phyloP scores from a whole-genome alignment of 1,284 basidiomycete species.

The Pisolithus thermaeus region DNA sequence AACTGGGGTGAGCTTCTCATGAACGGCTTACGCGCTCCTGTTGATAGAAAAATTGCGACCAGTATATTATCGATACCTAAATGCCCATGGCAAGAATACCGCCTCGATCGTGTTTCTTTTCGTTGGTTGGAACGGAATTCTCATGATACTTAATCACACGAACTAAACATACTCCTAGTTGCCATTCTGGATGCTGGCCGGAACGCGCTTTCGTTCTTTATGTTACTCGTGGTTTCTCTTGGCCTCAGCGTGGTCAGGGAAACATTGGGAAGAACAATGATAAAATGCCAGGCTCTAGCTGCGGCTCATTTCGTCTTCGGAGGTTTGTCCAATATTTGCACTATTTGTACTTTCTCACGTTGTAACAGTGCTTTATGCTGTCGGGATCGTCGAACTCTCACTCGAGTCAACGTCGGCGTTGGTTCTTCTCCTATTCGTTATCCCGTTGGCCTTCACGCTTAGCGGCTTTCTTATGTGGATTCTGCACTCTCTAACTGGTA shows the following conservation, averaged over 20 bases:
- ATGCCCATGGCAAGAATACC: slow-evolving; percentile 76
- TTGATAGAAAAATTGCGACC: slow-evolving; percentile 1
- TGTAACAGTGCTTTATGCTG: slow-evolving; percentile 74
- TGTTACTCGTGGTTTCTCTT: slow-evolving; percentile 87
- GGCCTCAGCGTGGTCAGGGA: slow-evolving; percentile 83
- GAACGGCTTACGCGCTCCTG: background rate
- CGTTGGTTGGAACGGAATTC: slow-evolving; percentile 51
- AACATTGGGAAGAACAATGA: slow-evolving; percentile 73
- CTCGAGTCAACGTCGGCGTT: slow-evolving; percentile 83
- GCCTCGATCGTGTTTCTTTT: slow-evolving; percentile 80
- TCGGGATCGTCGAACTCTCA: slow-evolving; percentile 89
- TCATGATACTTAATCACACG: background rate
- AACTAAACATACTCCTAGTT: slow-evolving; percentile 38
- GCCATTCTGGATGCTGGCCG: slow-evolving; percentile 90
- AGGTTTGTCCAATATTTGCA: slow-evolving; percentile 44
- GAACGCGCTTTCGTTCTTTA: slow-evolving; percentile 93
- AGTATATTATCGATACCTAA: slow-evolving; percentile 87
- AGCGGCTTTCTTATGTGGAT: slow-evolving; percentile 97
- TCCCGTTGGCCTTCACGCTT: slow-evolving; percentile 90
- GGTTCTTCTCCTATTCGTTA: slow-evolving; percentile 78
- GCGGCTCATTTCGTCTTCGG: slow-evolving; percentile 91
- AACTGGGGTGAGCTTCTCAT: slow-evolving; percentile 59
- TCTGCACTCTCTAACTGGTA: slow-evolving; percentile 82
- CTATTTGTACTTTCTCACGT: slow-evolving; percentile 1
- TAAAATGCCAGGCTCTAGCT: slow-evolving; percentile 72